These are phyloP conservation scores for Coniosporium tulheliwenetii DNA, from an alignment of 2,329 filamentous ascomycete genomes.

Conservation along the genomic window DNA sequence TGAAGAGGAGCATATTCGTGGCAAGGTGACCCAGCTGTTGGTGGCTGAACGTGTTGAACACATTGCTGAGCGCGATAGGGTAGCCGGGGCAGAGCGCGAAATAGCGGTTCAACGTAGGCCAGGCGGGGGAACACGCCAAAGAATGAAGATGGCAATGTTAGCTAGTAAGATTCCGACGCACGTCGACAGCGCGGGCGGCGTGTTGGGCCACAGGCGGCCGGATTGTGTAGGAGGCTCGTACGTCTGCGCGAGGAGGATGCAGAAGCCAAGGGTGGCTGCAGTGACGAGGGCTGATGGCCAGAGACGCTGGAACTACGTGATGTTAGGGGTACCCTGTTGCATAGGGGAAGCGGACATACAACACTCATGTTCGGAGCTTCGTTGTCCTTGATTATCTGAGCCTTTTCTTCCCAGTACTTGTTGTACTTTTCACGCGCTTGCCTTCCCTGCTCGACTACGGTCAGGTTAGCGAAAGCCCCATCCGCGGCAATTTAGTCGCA, in stretches of 20 bases:
- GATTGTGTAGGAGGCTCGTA: constrained; percentile 33
- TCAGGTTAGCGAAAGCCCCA: too few species aligned
- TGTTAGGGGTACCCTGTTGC: not conserved
- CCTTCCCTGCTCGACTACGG: too few species aligned
- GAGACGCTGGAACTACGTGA: constrained; percentile 25
- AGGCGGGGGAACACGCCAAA: constrained; percentile 52
- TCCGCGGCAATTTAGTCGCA: too few species aligned
- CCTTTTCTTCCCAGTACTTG: constrained; percentile 19
- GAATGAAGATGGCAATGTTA: constrained; percentile 40
- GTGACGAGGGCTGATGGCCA: constrained; percentile 26
- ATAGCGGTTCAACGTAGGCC: constrained; percentile 51
- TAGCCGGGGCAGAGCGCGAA: constrained; percentile 50
- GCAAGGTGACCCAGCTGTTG: constrained; percentile 43
- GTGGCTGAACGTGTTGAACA: constrained; percentile 58
- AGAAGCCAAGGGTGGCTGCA: constrained; percentile 19
- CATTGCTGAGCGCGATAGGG: constrained; percentile 43
- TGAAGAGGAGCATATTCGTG: constrained; percentile 50
- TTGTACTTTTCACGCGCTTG: too few species aligned
- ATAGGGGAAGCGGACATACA: not conserved
- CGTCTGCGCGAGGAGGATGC: constrained; percentile 27
- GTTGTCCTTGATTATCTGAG: constrained; percentile 16
- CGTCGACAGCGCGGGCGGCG: constrained; percentile 48
- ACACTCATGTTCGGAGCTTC: constrained; percentile 13
- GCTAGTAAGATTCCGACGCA: constrained; percentile 43
- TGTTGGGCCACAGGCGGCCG: constrained; percentile 42